Evolutionary conservation across 2,329 filamentous ascomycete species (phyloP).

Genomic region (Sporothrix dimorphospora): DNA sequence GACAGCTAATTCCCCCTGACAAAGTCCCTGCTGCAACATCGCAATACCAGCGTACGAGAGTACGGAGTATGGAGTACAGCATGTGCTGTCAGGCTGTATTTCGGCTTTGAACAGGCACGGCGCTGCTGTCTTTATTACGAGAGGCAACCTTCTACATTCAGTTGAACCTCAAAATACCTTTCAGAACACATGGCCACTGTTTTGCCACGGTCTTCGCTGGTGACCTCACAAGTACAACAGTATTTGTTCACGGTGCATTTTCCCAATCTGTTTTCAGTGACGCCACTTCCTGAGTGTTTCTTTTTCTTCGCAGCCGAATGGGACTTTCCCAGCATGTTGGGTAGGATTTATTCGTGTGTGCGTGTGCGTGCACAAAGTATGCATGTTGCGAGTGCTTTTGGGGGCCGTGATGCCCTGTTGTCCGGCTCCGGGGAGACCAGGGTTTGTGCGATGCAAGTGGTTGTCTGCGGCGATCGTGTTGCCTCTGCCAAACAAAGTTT

Average conservation of each 20-base stretch:
- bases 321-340: neutral
- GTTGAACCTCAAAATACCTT: neutral
- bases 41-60: neutral
- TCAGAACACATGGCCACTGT: neutral
- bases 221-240: too few relatives aligned
- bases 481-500: neutral
- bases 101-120: neutral
- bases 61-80: neutral
- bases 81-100: constrained; percentile 2
- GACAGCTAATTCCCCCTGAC: neutral
- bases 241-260: too few relatives aligned
- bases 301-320: neutral
- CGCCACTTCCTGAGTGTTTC: neutral
- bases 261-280: too few relatives aligned
- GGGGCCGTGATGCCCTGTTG: neutral
- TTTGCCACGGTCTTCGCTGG: too few relatives aligned
- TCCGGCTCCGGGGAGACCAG: neutral
- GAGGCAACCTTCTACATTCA: neutral
- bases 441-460: neutral
- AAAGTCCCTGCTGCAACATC: neutral
- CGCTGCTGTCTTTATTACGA: neutral
- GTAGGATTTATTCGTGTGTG: constrained; percentile 6
- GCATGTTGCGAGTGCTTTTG: neutral
- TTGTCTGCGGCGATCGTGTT: too few relatives aligned
- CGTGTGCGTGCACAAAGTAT: neutral